These are phyloP conservation scores for Ramularia collo-cygni DNA, from an alignment of 2,329 filamentous ascomycete species.

Conservation along the genomic window DNA sequence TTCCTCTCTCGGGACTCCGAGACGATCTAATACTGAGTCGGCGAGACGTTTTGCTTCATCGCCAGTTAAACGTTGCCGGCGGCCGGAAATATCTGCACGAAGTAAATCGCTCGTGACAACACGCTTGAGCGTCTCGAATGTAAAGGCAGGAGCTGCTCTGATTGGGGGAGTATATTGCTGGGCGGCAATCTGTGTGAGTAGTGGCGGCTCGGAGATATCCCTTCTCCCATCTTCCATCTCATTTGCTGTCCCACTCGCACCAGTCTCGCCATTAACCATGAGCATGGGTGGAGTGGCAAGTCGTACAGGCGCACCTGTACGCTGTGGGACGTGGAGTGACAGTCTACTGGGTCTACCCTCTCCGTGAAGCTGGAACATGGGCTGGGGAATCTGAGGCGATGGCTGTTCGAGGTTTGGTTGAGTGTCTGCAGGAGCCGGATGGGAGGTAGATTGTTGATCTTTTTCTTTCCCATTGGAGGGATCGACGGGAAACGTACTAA, in stretches of 20 bases:
- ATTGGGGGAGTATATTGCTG: conserved; percentile 2
- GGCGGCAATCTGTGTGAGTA: neutral
- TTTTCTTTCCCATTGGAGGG: conserved; percentile 31
- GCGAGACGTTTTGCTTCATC: conserved; percentile 43
- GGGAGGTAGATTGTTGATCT: conserved; percentile 8
- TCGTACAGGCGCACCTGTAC: conserved; percentile 53
- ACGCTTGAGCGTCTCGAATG: conserved; percentile 39
- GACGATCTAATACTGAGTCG: conserved; percentile 35
- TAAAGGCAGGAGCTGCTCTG: conserved; percentile 20
- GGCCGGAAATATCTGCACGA: conserved; percentile 38
- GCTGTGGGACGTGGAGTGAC: conserved; percentile 57
- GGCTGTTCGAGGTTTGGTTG: conserved; percentile 13
- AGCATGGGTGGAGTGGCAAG: conserved; percentile 55
- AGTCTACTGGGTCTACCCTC: conserved; percentile 43
- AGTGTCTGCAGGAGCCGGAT: neutral
- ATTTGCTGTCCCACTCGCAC: conserved; percentile 17
- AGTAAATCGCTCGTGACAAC: conserved; percentile 42
- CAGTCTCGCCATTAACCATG: conserved; percentile 46
- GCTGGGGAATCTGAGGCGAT: conserved; percentile 52
- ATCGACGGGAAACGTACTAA: conserved; percentile 62
- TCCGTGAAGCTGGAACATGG: conserved; percentile 14
- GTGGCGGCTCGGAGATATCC: conserved; percentile 2
- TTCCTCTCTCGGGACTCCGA: conserved; percentile 30
- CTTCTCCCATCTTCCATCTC: conserved; percentile 16
- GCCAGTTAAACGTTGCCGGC: conserved; percentile 33